phyloP scores from a whole-genome alignment of 2,329 filamentous ascomycete species.

The Dactylella cylindrospora region DNA sequence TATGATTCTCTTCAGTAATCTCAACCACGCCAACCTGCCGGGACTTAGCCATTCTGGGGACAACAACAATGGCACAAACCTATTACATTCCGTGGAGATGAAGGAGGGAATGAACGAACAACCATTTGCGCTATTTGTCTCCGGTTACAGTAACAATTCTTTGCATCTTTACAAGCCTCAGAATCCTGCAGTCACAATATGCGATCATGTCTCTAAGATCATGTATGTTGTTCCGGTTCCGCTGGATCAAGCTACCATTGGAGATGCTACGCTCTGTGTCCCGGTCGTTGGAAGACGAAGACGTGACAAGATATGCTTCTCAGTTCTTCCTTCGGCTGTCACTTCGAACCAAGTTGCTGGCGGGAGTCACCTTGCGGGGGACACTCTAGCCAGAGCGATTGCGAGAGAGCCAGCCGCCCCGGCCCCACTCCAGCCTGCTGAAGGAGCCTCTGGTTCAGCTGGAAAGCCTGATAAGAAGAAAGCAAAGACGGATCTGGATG shows the following conservation, averaged over 20 bases:
- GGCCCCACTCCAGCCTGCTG: conserved; percentile 21
- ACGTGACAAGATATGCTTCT: conserved; percentile 47
- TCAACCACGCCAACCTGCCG: conserved; percentile 24
- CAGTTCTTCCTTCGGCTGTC: conserved; percentile 47
- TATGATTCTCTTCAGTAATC: conserved; percentile 45
- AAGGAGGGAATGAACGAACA: conserved; percentile 35
- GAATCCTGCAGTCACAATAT: conserved; percentile 27
- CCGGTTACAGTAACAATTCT: conserved; percentile 44
- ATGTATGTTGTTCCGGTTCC: conserved; percentile 49
- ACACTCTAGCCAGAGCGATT: conserved; percentile 33
- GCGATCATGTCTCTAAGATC: conserved; percentile 43
- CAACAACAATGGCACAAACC: conserved; percentile 34
- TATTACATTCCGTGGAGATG: conserved; percentile 46
- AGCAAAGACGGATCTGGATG: neutral
- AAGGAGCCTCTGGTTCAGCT: conserved; percentile 15
- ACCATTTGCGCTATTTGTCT: conserved; percentile 47
- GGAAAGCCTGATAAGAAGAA: conserved; percentile 39
- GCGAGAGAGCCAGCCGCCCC: conserved; percentile 32
- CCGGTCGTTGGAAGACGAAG: conserved; percentile 47
- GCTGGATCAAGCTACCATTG: conserved; percentile 48
- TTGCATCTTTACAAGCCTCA: conserved; percentile 33
- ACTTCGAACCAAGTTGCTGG: conserved; percentile 45
- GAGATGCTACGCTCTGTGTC: conserved; percentile 48
- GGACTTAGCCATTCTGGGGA: conserved; percentile 48
- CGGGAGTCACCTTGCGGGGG: conserved; percentile 23